phyloP scores from a whole-genome alignment of 2,329 filamentous ascomycete species.

The Epichloe glyceriae region DNA sequence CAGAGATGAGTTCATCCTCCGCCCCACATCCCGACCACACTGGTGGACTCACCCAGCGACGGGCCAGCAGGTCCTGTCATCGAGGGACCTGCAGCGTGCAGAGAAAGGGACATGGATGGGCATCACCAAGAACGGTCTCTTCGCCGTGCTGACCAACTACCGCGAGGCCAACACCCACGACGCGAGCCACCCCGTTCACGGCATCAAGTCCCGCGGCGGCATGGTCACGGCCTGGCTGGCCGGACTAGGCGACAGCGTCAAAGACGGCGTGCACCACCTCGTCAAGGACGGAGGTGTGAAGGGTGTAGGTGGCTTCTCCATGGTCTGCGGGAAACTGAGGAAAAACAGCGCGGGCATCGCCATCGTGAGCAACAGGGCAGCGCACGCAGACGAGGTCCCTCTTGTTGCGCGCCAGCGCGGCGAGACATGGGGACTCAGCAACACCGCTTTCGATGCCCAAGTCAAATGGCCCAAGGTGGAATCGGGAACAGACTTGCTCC shows the following conservation, averaged over 20 bases:
- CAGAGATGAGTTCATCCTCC: slow-evolving; percentile 58
- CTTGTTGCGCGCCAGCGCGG: slow-evolving; percentile 40
- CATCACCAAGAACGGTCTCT: slow-evolving; percentile 43
- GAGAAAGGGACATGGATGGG: slow-evolving; percentile 56
- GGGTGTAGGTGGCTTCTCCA: slow-evolving; percentile 52
- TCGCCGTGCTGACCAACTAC: slow-evolving; percentile 56
- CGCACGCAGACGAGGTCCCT: slow-evolving; percentile 39
- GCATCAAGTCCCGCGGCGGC: slow-evolving; percentile 44
- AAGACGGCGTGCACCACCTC: slow-evolving; percentile 38
- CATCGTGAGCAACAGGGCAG: slow-evolving; percentile 49
- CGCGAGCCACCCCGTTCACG: slow-evolving; percentile 38
- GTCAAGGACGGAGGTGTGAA: slow-evolving; percentile 39
- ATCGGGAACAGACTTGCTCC: slow-evolving; percentile 35
- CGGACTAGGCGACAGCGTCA: slow-evolving; percentile 30
- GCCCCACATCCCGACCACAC: slow-evolving; percentile 49
- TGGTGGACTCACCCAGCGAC: slow-evolving; percentile 43
- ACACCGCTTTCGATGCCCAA: slow-evolving; percentile 42
- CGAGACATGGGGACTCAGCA: slow-evolving; percentile 47
- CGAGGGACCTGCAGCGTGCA: slow-evolving; percentile 46
- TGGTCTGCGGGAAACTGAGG: slow-evolving; percentile 49
- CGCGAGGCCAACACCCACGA: slow-evolving; percentile 40
- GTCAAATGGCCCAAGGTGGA: slow-evolving; percentile 49
- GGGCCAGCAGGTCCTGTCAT: slow-evolving; percentile 38
- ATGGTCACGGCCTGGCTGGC: slow-evolving; percentile 53
- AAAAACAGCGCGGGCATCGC: slow-evolving; percentile 38